Evolutionary conservation across 83 land plant species (phyloP).

Genomic region (Thuja plicata): DNA sequence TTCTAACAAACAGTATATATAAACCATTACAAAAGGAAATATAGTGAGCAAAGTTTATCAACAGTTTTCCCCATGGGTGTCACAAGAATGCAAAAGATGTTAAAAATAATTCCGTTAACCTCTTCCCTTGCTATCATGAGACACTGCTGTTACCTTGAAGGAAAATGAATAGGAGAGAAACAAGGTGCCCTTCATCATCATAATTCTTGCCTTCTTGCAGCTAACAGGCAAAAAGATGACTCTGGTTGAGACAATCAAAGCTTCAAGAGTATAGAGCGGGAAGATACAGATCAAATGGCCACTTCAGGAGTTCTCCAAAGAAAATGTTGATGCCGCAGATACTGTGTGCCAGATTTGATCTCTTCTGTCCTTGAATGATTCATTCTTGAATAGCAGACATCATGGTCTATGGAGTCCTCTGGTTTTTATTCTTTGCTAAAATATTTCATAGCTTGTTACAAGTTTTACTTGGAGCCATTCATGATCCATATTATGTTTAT

Average conservation of each 20-base stretch:
- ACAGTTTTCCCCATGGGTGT: constrained; percentile 73
- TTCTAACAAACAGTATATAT: constrained; percentile 29
- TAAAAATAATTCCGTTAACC: background rate
- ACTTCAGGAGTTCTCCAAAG: background rate
- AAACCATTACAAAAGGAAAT: constrained; percentile 65
- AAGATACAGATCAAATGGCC: background rate
- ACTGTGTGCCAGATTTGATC: background rate
- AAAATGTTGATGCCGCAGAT: background rate
- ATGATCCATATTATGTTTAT: background rate
- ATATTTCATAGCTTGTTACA: background rate
- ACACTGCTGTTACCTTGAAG: background rate
- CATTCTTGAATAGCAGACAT: background rate
- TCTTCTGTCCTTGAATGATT: background rate
- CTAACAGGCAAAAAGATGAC: too few species aligned
- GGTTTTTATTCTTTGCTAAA: background rate
- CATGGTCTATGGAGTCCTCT: background rate
- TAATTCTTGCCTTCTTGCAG: too few species aligned
- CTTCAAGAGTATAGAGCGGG: background rate
- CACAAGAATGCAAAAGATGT: constrained; percentile 44
- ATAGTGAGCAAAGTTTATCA: constrained; percentile 88
- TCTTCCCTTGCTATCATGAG: background rate
- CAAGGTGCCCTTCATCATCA: too few species aligned
- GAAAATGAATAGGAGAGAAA: background rate
- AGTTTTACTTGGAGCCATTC: background rate
- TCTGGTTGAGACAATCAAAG: background rate